A percentile compares a stretch with the other conserved stretches of the same genome.
Evolutionary conservation across 805 yeast genomes (phyloP).

Genomic region (Jamesozyma hellenica): DNA sequence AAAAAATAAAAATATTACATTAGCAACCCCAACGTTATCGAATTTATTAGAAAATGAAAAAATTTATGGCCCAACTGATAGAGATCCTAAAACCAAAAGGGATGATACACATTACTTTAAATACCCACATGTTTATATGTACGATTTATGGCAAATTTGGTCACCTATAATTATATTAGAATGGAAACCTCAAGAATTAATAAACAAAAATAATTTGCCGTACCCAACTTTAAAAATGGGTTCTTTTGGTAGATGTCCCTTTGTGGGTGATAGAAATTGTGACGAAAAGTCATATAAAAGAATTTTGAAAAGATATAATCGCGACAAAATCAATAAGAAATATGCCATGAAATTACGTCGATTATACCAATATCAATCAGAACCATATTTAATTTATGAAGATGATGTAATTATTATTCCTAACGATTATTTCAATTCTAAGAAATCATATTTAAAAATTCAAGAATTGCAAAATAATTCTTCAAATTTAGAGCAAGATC

Average conservation of each 20-base stretch:
- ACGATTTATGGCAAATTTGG: constrained; percentile 66
- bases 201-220: constrained; percentile 31
- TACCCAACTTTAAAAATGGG: constrained; percentile 27
- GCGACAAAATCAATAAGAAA: constrained; percentile 24
- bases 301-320: constrained; percentile 24
- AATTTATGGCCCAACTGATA: constrained; percentile 74
- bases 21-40: constrained; percentile 35
- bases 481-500: neutral
- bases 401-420: constrained; percentile 16
- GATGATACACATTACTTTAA: constrained; percentile 80
- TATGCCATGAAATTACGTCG: constrained; percentile 25
- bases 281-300: constrained; percentile 24
- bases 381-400: constrained; percentile 9
- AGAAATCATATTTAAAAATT: constrained; percentile 12
- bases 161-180: constrained; percentile 79
- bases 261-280: constrained; percentile 45
- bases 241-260: constrained; percentile 65
- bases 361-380: constrained; percentile 24
- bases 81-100: constrained; percentile 76
- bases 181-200: constrained; percentile 43
- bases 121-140: constrained; percentile 63
- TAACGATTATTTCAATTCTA: constrained; percentile 19
- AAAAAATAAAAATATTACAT: constrained; percentile 14
- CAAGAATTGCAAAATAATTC: constrained; percentile 1
- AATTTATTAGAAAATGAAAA: constrained; percentile 75